phyloP scores from a whole-genome alignment of 2,329 filamentous ascomycete genomes.

The Chalara sp. region DNA sequence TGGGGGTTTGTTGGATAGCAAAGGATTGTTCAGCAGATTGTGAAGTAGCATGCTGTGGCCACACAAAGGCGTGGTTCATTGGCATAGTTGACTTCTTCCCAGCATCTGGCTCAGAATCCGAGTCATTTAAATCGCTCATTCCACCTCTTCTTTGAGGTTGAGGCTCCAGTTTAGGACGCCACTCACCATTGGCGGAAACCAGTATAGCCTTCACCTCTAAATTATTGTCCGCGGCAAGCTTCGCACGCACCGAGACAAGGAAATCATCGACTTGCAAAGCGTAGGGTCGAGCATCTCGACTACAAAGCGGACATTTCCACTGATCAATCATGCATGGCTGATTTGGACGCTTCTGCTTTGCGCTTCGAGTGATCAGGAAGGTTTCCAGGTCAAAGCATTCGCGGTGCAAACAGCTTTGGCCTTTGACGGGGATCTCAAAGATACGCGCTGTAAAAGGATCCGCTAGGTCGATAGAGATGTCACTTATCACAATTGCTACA shows the following conservation, averaged over 20 bases:
- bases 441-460: constrained; percentile 62
- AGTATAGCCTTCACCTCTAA: constrained; percentile 53
- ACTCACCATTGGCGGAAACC: constrained; percentile 57
- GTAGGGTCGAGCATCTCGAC: constrained; percentile 66
- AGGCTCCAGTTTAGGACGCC: constrained; percentile 44
- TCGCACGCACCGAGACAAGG: constrained; percentile 52
- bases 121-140: constrained; percentile 17
- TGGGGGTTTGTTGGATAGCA: too few species aligned
- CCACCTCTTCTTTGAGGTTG: constrained; percentile 14
- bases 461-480: constrained; percentile 54
- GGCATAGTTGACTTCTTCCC: constrained; percentile 1
- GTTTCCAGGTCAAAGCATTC: constrained; percentile 88
- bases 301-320: constrained; percentile 86
- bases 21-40: neutral
- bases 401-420: constrained; percentile 62
- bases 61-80: neutral
- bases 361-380: constrained; percentile 62
- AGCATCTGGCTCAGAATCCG: constrained; percentile 9
- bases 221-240: constrained; percentile 42
- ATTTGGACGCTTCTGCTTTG: constrained; percentile 35
- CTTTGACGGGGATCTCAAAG: constrained; percentile 66
- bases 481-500: constrained; percentile 48
- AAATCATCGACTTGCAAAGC: constrained; percentile 70
- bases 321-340: constrained; percentile 57
- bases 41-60: neutral